Evolutionary conservation across 2,329 filamentous ascomycete genomes (phyloP), one percentile per base, ranked within the genome.

Genomic region (Colletotrichum australisinense): DNA sequence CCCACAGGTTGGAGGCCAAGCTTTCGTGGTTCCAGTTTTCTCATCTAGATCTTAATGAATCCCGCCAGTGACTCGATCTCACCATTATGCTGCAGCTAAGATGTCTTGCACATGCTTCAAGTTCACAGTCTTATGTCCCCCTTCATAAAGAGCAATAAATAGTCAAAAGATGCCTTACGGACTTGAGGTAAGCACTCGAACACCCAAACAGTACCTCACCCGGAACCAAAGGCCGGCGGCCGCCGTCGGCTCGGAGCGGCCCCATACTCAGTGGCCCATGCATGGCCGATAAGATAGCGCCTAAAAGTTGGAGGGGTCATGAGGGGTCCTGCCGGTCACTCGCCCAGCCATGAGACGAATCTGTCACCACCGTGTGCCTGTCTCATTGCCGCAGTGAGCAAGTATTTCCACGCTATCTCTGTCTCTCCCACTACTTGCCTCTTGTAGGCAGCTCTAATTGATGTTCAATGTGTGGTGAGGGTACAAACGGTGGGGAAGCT

Each of bases 201-300:
- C 9, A 55, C 38, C 38, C 19, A 11, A 55, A 5, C 26, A 22
- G 35, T 14, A 6, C 55, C 3, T 57, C 32, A 9, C 56, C 16
- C 32, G 49, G 32, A 26, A 28, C 24, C 24, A 22, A 7, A 24
- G 67, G 71, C 71, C 67, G 67, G n/a, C 71, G 71, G 71, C 71
- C 46, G 71, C 71, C 67, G 71, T 30, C 71, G 71, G 71, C 71
- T 66, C 56, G 56, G 71, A 57, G 56, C 67, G 38, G 22, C 35
- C 28, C 53, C 65, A 32, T 30, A 12, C 42, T 19, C 24, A n/a
- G 9, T 9, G 1, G 11, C 9, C 59, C 66, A 66, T 67, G 22
- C 64, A 52, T 52, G n/a, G 26, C 16, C 22, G 49, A 65, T 57
- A 56, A 65, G 52, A 65, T 57, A 57, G 35, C 46, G 19, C 12